Evolutionary conservation across 352 stramenopile species (phyloP), one percentile per base, ranked within the genome.

Genomic region (Globisporangium paroecandrum): DNA sequence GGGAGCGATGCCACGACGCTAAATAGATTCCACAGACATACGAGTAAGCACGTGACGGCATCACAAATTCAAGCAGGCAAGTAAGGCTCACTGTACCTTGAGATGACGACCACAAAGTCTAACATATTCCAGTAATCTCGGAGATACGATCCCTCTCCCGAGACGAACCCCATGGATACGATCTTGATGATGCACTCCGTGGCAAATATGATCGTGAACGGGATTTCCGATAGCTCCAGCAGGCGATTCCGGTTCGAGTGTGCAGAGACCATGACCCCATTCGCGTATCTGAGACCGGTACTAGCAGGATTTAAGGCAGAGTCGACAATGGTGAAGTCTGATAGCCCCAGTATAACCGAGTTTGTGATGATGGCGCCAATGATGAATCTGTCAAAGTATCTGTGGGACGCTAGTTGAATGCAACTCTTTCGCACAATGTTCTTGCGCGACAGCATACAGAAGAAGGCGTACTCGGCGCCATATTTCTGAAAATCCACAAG

Each of bases 41-140:
- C 36, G 18, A 46, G 7, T 43, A 64, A 51, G 24, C 55, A 18
- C 27, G 43, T 47, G 20, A 55, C 3, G 53, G 13, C 10, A 38
- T 58, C 53, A 22, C 5, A 34, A 25, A 22, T 36, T 36, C 46
- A 20, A 64, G 41, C 25, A 62, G n/a, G 20, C 20, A 59, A 41
- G 1, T 32, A 3, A 62, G 41, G 3, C 6, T 9, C 24, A 24
- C 5, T 36, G 6, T 74, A 97, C 82, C 85, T 94, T 22, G 89
- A 89, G 15, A 95, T 54, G 58, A 98, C 93, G 36, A 98, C 91
- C 32, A 96, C 74, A 69, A 98, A 98, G 68, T 98, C 94, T 27
- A 98, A 78, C 22, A 93, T 69, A 56, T 98, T 98, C 93, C 92
- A 98, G 4, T 75, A 73, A 70, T 98, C 90, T 3, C 80, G 72